Evolutionary conservation across 1,139 yeast species (phyloP).

Genomic region (Geotrichum candidum): DNA sequence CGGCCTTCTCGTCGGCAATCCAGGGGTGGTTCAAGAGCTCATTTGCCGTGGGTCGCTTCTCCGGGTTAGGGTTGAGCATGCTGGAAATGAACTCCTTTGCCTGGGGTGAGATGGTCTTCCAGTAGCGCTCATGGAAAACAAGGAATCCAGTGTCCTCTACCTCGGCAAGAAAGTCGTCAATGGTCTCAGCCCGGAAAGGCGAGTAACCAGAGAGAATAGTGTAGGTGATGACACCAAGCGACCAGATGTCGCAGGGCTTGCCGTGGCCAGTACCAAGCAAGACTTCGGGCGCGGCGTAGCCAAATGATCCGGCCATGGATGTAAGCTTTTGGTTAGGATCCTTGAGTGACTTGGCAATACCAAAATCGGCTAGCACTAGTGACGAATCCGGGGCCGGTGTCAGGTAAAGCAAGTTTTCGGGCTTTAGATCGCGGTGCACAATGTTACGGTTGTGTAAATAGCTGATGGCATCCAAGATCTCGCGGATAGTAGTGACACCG

Average conservation of each 20-base stretch:
- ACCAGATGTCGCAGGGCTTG: conserved; percentile 90
- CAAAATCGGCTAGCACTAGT: conserved; percentile 85
- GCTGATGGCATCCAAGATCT: conserved; percentile 64
- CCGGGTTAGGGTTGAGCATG: conserved; percentile 62
- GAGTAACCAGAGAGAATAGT: conserved; percentile 89
- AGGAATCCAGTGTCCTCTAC: conserved; percentile 62
- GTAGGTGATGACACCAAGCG: conserved; percentile 84
- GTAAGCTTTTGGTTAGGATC: conserved; percentile 58
- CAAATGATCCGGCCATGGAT: conserved; percentile 83
- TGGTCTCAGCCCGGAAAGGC: conserved; percentile 82
- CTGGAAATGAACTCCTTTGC: conserved; percentile 68
- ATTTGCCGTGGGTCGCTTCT: conserved; percentile 57
- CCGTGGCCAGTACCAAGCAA: conserved; percentile 74
- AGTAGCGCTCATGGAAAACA: conserved; percentile 78
- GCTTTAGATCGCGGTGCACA: conserved; percentile 88
- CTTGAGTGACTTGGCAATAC: conserved; percentile 72
- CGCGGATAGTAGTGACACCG: conserved; percentile 64
- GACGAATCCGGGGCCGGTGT: conserved; percentile 51
- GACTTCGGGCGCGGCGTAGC: conserved; percentile 94
- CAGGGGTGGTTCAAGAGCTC: conserved; percentile 64
- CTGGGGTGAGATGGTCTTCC: conserved; percentile 69
- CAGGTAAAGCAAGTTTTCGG: conserved; percentile 75
- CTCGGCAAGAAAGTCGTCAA: conserved; percentile 72
- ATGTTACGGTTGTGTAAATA: conserved; percentile 70
- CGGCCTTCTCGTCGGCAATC: conserved; percentile 49